Evolutionary conservation across 2,329 filamentous ascomycete genomes (phyloP).

Genomic region (Penicillium psychrosexuale): DNA sequence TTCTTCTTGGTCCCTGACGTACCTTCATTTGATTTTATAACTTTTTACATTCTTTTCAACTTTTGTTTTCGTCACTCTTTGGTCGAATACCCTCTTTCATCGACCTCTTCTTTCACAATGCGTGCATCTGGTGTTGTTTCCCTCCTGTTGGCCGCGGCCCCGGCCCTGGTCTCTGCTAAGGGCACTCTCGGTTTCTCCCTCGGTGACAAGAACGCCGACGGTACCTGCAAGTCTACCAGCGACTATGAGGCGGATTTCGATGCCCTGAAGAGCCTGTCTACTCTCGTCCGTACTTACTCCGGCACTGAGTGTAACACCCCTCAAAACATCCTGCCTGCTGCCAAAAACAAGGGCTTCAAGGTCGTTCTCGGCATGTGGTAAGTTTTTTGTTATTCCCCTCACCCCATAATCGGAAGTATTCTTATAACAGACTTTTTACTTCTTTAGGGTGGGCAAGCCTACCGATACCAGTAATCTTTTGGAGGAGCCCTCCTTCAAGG

Average conservation of each 20-base stretch:
- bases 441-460: constrained; percentile 20
- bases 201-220: constrained; percentile 61
- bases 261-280: constrained; percentile 53
- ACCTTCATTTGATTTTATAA: constrained; percentile 3
- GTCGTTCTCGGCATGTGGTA: constrained; percentile 70
- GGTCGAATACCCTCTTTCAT: constrained; percentile 1
- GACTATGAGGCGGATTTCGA: constrained; percentile 67
- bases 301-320: constrained; percentile 65
- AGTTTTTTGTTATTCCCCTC: constrained; percentile 18
- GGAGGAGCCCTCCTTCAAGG: constrained; percentile 50
- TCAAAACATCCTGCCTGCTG: constrained; percentile 61
- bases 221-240: constrained; percentile 58
- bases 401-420: not conserved
- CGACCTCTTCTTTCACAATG: constrained; percentile 37
- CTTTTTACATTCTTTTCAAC: constrained; percentile 6
- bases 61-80: not conserved
- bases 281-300: constrained; percentile 64
- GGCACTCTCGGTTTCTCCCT: constrained; percentile 64
- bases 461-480: constrained; percentile 40
- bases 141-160: constrained; percentile 43
- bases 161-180: constrained; percentile 50
- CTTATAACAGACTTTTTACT: not conserved
- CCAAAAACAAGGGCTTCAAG: constrained; percentile 62
- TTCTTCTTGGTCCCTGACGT: constrained; percentile 14
- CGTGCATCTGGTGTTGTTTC: constrained; percentile 43